Base-by-base conservation (phyloP, 75 land plant genomes). In the Adiantum capillusveneris region DNA sequence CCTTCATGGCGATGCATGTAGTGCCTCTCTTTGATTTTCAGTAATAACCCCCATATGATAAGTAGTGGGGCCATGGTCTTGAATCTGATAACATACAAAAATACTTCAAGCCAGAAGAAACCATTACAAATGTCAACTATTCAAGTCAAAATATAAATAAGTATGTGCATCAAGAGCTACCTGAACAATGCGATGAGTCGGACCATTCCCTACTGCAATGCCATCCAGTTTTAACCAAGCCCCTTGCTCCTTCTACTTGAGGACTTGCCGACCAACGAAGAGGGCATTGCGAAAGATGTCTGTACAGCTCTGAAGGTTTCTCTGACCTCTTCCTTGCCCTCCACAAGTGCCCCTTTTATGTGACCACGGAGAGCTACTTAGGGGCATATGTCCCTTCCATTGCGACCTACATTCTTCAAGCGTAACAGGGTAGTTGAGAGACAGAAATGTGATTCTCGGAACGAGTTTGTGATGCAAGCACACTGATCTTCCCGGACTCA, bases 401-500 rank as follows among this genome's bases (percentile, higher is more conserved):
- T n/a, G n/a, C n/a, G n/a, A n/a, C n/a, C n/a, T n/a, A n/a, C n/a
- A n/a, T n/a, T n/a, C n/a, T n/a, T n/a, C n/a, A n/a, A n/a, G n/a
- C n/a, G n/a, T 92, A 26, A 87, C 74, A 5, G 96, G 96, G 59
- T 72, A 87, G 50, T 90, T 92, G 20, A 90, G 53, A 62, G 87
- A 86, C 7, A 90, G 65, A 90, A 6, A 48, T 30, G 25, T 76
- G 78, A 60, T 90, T 90, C n/a, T n/a, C n/a, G n/a, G n/a, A n/a
- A n/a, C n/a, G n/a, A n/a, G n/a, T n/a, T n/a, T n/a, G n/a, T n/a
- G n/a, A n/a, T n/a, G n/a, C n/a, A n/a, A n/a, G n/a, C n/a, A n/a
- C n/a, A n/a, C n/a, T n/a, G n/a, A n/a, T n/a, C n/a, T n/a, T n/a
- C n/a, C n/a, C n/a, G n/a, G n/a, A n/a, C n/a, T n/a, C n/a, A n/a